A percentile compares a stretch with the other conserved stretches of the same genome.
Conservation (phyloP, 2,329 filamentous ascomycete species). For the Rosellinia necatrix region DNA sequence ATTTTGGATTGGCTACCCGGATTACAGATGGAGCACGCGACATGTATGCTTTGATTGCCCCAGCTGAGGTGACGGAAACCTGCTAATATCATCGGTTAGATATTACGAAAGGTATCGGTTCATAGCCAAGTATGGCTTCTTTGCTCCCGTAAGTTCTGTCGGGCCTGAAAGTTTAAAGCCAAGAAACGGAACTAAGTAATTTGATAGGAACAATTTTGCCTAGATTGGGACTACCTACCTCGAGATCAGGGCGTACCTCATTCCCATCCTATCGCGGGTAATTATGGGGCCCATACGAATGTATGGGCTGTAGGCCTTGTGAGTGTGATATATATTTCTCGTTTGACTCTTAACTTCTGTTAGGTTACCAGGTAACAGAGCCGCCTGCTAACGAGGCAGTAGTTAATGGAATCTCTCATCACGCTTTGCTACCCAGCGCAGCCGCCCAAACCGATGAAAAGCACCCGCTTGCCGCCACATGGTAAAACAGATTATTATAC, state of each 20-base stretch:
- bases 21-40: neutral
- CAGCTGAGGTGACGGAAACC: neutral
- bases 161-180: neutral
- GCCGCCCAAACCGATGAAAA: conserved; percentile 11
- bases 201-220: conserved; percentile 28
- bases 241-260: neutral
- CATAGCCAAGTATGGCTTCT: conserved; percentile 17
- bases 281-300: conserved; percentile 28
- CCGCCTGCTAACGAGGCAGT: neutral
- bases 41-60: neutral
- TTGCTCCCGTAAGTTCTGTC: conserved; percentile 21
- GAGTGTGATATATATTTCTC: neutral
- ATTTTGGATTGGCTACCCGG: conserved; percentile 20
- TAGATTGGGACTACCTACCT: conserved; percentile 28
- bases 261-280: conserved; percentile 22
- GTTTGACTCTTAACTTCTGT: no score
- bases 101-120: conserved; percentile 25
- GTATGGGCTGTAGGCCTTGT: conserved; percentile 26
- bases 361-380: no score
- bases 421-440: conserved; percentile 15
- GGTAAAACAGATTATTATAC: conserved; percentile 8
- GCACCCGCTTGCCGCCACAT: neutral
- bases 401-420: conserved; percentile 28
- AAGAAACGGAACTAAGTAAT: neutral
- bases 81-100: neutral